These are phyloP conservation scores for Suillus alpinus DNA, from an alignment of 768 basidiomycete species.

Conservation along the genomic window DNA sequence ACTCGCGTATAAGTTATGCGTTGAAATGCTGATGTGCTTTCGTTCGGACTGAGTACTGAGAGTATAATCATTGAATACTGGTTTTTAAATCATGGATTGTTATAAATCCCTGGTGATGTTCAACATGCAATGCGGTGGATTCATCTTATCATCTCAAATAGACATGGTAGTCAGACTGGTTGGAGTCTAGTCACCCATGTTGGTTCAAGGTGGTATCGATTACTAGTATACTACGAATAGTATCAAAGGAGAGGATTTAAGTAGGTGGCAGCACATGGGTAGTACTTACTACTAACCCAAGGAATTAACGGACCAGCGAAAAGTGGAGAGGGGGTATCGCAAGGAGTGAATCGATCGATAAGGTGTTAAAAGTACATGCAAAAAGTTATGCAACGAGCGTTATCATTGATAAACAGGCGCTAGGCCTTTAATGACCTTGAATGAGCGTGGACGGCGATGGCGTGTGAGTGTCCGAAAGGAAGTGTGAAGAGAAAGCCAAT, in stretches of 20 bases:
- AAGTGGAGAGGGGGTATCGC: background rate
- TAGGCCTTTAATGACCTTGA: background rate
- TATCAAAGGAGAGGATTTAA: background rate
- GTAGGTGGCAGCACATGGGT: background rate
- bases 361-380: background rate
- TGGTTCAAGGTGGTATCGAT: background rate
- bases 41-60: no score
- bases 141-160: no score
- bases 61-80: no score
- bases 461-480: background rate
- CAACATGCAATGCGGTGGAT: no score
- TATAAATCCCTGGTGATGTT: no score
- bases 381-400: background rate
- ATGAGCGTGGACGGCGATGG: background rate
- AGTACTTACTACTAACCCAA: background rate
- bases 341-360: background rate
- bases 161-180: no score
- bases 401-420: background rate
- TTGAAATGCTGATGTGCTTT: no score
- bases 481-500: background rate
- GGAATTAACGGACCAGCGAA: no score
- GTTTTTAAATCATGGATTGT: no score
- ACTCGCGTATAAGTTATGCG: no score
- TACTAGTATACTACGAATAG: background rate
- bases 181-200: background rate